Evolutionary conservation across 176 grass and related monocot species (phyloP).

Genomic region (Oryza brachyantha): DNA sequence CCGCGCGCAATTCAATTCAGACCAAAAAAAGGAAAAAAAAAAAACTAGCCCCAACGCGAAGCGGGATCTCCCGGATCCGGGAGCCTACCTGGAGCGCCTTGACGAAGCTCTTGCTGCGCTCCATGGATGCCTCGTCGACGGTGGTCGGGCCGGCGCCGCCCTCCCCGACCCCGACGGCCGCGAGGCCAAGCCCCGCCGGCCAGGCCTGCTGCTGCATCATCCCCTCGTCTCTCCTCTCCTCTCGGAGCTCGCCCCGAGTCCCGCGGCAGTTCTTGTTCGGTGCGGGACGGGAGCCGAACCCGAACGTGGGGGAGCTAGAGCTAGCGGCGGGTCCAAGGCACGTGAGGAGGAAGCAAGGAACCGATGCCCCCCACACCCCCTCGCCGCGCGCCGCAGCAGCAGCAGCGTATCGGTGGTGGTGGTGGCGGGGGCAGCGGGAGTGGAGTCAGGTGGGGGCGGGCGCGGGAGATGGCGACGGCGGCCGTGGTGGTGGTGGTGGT

Average conservation of each 20-base stretch:
- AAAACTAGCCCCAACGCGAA: neutral
- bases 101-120: conserved; percentile 97
- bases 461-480: conserved; percentile 45
- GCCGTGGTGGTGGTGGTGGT: neutral
- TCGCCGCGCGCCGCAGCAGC: neutral
- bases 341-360: conserved; percentile 52
- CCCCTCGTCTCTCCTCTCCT: neutral
- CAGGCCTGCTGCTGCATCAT: conserved; percentile 52
- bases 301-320: neutral
- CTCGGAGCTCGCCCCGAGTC: neutral
- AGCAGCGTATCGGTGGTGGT: neutral
- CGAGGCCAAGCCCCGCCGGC: conserved; percentile 26
- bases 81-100: conserved; percentile 80
- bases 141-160: conserved; percentile 42
- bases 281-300: neutral
- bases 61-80: conserved; percentile 41
- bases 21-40: neutral
- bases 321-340: conserved; percentile 23
- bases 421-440: neutral
- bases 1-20: conserved; percentile 10
- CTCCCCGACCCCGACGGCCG: neutral
- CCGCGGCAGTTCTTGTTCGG: neutral
- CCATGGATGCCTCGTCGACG: conserved; percentile 94
- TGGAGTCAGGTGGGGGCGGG: neutral
- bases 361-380: neutral